Conservation (phyloP, 2,329 filamentous ascomycete species). For the Aureobasidium sp. region DNA sequence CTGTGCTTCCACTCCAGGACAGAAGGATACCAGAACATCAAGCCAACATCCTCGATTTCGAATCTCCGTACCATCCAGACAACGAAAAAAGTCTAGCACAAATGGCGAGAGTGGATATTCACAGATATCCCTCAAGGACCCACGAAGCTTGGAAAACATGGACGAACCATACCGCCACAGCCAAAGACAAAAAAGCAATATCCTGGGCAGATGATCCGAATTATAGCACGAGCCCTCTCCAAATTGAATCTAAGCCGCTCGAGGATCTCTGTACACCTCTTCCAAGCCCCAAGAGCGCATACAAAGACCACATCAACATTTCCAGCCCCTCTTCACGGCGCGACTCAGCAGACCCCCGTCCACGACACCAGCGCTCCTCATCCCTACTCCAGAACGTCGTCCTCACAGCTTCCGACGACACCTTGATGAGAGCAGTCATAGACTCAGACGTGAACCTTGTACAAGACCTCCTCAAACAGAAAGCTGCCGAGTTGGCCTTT, state of each 20-base stretch:
- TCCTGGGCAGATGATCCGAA: not conserved
- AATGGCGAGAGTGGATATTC: not conserved
- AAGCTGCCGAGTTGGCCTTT: not conserved
- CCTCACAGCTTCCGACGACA: not conserved
- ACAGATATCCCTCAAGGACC: slow-evolving; percentile 26
- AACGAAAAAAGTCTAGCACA: slow-evolving; percentile 18
- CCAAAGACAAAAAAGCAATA: not conserved
- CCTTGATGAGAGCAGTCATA: not conserved
- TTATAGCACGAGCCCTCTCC: not conserved
- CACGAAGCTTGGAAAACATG: slow-evolving; percentile 20
- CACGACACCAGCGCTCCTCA: not conserved
- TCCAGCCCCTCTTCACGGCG: not conserved
- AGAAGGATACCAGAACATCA: not conserved
- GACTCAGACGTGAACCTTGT: not conserved
- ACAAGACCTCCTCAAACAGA: not conserved
- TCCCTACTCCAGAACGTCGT: not conserved
- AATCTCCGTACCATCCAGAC: slow-evolving; percentile 14
- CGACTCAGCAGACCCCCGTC: not conserved
- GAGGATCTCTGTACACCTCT: not conserved
- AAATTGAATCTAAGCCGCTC: not conserved
- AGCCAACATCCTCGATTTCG: slow-evolving; percentile 19
- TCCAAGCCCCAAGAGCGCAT: not conserved
- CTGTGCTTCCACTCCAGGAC: not conserved
- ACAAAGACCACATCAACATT: not conserved
- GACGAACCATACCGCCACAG: not conserved